Conservation (phyloP, 441 rosid species). For the Geranium incanum region DNA sequence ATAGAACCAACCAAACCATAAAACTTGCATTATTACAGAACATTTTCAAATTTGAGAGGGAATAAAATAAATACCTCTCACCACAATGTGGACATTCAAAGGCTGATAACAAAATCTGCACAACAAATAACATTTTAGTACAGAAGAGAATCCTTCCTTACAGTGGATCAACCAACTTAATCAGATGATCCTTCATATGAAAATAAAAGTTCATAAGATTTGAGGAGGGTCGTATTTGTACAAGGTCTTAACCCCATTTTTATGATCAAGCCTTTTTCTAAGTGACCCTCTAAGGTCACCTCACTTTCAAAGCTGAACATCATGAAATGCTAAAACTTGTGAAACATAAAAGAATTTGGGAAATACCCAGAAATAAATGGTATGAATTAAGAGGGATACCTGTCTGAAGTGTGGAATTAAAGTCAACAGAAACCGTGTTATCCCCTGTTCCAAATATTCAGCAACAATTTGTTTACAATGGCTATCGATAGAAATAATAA, state of each 20-base stretch:
- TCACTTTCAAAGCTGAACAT: too few species aligned
- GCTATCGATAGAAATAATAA: not conserved
- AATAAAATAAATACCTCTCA: slow-evolving; percentile 52
- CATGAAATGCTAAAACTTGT: not conserved
- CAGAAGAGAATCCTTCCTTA: not conserved
- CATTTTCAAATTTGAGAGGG: slow-evolving; percentile 3
- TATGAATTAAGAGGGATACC: slow-evolving; percentile 29
- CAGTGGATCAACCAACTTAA: not conserved
- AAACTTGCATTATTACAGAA: not conserved
- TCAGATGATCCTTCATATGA: not conserved
- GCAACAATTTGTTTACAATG: not conserved
- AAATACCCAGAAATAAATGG: not conserved
- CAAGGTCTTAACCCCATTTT: too few species aligned
- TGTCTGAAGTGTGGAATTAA: slow-evolving; percentile 83
- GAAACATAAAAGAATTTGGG: not conserved
- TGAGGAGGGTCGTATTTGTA: too few species aligned
- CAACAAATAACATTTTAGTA: not conserved
- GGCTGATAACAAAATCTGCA: slow-evolving; percentile 77
- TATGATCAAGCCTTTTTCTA: too few species aligned
- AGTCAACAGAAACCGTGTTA: slow-evolving; percentile 63
- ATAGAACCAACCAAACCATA: not conserved
- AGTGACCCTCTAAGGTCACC: too few species aligned
- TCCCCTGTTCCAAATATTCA: slow-evolving; percentile 42
- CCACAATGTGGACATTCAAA: slow-evolving; percentile 86
- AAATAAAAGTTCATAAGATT: not conserved